Evolutionary conservation across 2,329 filamentous ascomycete species (phyloP).

Genomic region (Tolypocladium album): DNA sequence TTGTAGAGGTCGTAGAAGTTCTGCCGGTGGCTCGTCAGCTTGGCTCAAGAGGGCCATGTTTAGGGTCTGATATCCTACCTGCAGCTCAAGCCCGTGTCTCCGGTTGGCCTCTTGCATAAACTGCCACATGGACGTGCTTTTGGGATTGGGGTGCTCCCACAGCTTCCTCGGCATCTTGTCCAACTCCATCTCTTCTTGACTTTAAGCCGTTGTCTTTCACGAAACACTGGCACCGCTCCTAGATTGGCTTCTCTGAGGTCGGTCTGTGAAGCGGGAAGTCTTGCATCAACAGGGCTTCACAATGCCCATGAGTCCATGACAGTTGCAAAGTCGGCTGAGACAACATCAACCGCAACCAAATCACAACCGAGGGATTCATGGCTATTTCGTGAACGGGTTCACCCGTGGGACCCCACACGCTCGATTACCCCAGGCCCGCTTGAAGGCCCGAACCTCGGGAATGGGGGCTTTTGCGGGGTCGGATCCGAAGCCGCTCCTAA

Average conservation of each 20-base stretch:
- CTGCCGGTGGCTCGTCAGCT: slow-evolving; percentile 20
- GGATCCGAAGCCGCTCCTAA: not conserved
- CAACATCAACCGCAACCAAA: not conserved
- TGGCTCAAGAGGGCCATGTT: not conserved
- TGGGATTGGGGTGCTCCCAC: slow-evolving; percentile 55
- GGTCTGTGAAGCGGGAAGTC: not conserved
- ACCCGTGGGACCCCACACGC: not conserved
- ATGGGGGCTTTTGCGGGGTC: not conserved
- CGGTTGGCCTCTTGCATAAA: slow-evolving; percentile 58
- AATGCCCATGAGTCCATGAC: no score
- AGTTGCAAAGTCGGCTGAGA: not conserved
- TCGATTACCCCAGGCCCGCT: not conserved
- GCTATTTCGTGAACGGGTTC: not conserved
- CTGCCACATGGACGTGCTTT: slow-evolving; percentile 52
- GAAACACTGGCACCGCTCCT: no score
- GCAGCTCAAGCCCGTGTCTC: slow-evolving; percentile 42
- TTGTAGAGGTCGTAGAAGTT: slow-evolving; percentile 59
- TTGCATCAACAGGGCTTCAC: not conserved
- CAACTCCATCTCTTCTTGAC: slow-evolving; percentile 15
- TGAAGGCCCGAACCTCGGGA: not conserved
- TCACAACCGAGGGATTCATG: not conserved
- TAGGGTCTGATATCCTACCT: slow-evolving; percentile 27
- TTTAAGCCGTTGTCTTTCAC: no score
- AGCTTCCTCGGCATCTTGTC: slow-evolving; percentile 45
- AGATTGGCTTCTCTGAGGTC: not conserved